phyloP scores from a whole-genome alignment of 371 early-diverging fungal species.

The Quaeritorhiza haematococci region DNA sequence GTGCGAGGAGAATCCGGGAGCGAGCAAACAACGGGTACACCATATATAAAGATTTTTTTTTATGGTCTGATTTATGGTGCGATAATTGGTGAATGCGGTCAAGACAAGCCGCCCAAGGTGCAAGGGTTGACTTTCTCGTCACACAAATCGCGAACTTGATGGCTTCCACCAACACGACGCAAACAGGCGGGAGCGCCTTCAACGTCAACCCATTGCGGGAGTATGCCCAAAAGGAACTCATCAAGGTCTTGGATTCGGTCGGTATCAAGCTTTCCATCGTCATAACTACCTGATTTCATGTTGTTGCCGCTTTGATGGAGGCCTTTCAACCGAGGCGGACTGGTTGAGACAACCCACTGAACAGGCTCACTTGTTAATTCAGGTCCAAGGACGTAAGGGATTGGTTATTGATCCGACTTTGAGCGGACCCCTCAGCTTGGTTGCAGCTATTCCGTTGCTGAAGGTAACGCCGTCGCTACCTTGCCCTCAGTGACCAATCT shows the following conservation, averaged over 20 bases:
- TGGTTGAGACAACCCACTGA: constrained; percentile 4
- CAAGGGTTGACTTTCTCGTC: too few relatives aligned
- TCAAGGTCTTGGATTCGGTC: constrained; percentile 72
- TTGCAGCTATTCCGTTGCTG: constrained; percentile 78
- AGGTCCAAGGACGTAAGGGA: constrained; percentile 86
- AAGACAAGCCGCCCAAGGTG: too few relatives aligned
- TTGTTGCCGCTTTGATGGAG: not conserved
- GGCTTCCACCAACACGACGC: too few relatives aligned
- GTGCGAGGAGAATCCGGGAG: too few relatives aligned
- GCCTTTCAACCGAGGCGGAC: not conserved
- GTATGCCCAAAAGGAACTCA: constrained; percentile 63
- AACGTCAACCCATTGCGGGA: constrained; percentile 25
- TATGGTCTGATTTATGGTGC: too few relatives aligned
- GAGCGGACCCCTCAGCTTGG: constrained; percentile 76
- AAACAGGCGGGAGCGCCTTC: not conserved
- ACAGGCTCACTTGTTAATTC: not conserved
- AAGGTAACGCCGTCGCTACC: constrained; percentile 50
- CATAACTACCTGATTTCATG: not conserved
- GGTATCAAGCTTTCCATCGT: not conserved
- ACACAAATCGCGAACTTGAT: too few relatives aligned
- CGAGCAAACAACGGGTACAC: too few relatives aligned
- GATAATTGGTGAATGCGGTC: too few relatives aligned
- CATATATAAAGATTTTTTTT: too few relatives aligned
- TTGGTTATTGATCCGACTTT: constrained; percentile 81
- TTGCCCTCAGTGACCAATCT: not conserved